These are phyloP conservation scores for Ocimum tenuiflorum DNA, from an alignment of 257 asterid genomes.

Conservation along the genomic window DNA sequence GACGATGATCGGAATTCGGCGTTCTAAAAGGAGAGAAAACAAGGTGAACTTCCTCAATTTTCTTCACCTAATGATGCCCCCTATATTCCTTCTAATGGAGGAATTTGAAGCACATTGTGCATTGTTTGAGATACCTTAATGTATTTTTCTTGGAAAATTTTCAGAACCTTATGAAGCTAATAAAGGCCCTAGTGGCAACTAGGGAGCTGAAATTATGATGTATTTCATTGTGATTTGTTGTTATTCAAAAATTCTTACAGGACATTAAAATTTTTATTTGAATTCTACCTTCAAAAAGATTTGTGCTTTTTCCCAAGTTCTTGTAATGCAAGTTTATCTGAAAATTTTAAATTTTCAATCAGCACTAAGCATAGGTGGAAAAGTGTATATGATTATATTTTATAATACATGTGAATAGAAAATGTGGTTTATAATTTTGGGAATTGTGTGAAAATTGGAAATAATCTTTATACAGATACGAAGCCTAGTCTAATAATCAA, in stretches of 20 bases:
- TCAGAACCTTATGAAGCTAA: not conserved
- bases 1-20: not conserved
- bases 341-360: no score
- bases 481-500: no score
- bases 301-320: not conserved
- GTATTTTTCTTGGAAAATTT: not conserved
- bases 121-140: not conserved
- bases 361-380: no score
- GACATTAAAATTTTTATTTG: not conserved
- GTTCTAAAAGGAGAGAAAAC: not conserved
- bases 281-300: not conserved
- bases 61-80: conserved; percentile 7
- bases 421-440: no score
- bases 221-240: not conserved
- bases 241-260: not conserved
- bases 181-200: conserved; percentile 6
- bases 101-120: not conserved
- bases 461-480: no score
- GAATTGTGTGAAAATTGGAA: no score
- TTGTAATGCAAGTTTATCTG: no score
- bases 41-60: conserved; percentile 14
- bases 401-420: no score
- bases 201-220: not conserved
- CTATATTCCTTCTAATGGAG: not conserved
- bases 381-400: no score